Conservation (phyloP, 371 early-diverging fungal genomes). For the Batrachochytrium dendrobatidis region DNA sequence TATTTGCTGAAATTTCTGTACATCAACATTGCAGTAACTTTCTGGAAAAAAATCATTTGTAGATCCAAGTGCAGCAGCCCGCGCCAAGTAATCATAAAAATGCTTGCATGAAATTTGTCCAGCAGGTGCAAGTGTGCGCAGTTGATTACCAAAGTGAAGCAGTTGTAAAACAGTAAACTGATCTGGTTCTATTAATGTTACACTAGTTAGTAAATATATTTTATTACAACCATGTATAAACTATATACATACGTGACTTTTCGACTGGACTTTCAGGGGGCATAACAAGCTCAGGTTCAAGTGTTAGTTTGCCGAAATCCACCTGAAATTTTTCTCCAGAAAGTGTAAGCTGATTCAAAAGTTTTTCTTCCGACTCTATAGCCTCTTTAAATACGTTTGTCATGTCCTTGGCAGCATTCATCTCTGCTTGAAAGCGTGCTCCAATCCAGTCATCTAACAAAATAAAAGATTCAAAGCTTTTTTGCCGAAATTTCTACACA, state of each 20-base stretch:
- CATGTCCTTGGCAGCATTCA: slow-evolving; percentile 45
- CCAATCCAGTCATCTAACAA: slow-evolving; percentile 45
- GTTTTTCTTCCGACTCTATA: slow-evolving; percentile 39
- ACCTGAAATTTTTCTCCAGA: slow-evolving; percentile 45
- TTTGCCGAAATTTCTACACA: too few relatives aligned
- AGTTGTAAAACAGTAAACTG: slow-evolving; percentile 48
- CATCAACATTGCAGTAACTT: slow-evolving; percentile 26
- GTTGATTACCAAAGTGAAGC: slow-evolving; percentile 27
- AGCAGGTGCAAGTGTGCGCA: slow-evolving; percentile 27
- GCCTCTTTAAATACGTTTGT: slow-evolving; percentile 41
- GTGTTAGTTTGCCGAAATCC: slow-evolving; percentile 34
- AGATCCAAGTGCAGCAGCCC: slow-evolving; percentile 12
- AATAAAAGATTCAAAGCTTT: slow-evolving; percentile 37
- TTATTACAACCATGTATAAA: too few relatives aligned
- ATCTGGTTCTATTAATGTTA: slow-evolving; percentile 31
- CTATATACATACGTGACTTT: slow-evolving; percentile 32
- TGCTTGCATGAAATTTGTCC: slow-evolving; percentile 32
- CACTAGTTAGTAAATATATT: neutral
- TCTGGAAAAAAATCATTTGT: slow-evolving; percentile 40
- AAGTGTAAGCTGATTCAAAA: slow-evolving; percentile 41
- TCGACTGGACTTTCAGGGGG: slow-evolving; percentile 47
- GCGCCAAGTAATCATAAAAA: slow-evolving; percentile 33
- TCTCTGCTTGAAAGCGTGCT: slow-evolving; percentile 38
- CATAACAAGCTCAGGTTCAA: slow-evolving; percentile 44
- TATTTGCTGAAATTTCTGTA: slow-evolving; percentile 32